Percentiles rank a stretch among this genome's conserved stretches.
Evolutionary conservation across 768 basidiomycete genomes (phyloP).

Genomic region (Trametes cingulata): DNA sequence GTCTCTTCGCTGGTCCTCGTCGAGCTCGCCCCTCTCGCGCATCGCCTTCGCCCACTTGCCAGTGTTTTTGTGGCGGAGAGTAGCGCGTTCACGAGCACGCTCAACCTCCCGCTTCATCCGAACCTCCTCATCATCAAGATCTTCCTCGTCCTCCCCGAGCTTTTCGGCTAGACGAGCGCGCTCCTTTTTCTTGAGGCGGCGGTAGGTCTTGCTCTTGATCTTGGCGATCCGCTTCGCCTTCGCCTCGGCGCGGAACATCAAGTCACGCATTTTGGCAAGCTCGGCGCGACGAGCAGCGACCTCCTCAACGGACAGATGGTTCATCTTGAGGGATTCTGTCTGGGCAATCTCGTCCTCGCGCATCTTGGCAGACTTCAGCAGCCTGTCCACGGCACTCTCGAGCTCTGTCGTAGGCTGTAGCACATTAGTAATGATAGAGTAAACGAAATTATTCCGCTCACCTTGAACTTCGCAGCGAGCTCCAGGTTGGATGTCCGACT

Average conservation of each 20-base stretch:
- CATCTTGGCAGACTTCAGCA: conserved; percentile 80
- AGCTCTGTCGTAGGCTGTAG: conserved; percentile 77
- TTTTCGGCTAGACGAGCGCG: conserved; percentile 56
- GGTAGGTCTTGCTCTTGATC: conserved; percentile 95
- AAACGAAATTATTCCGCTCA: conserved; percentile 30
- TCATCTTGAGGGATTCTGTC: conserved; percentile 82
- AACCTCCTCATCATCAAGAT: conserved; percentile 48
- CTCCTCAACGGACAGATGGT: conserved; percentile 83
- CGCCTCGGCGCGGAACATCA: conserved; percentile 90
- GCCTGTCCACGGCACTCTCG: conserved; percentile 79
- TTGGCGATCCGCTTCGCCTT: conserved; percentile 89
- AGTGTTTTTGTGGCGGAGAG: conserved; percentile 82
- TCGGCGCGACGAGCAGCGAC: conserved; percentile 79
- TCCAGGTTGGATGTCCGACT: conserved; percentile 69
- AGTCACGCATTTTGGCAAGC: conserved; percentile 85
- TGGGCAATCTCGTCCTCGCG: conserved; percentile 77
- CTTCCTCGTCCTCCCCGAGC: conserved; percentile 54
- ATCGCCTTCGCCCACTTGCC: conserved; percentile 87
- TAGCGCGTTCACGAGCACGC: conserved; percentile 87
- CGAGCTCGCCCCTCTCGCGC: conserved; percentile 67
- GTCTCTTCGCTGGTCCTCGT: conserved; percentile 60
- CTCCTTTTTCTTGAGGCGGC: conserved; percentile 80
- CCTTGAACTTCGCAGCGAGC: conserved; percentile 84
- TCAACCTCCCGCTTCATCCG: conserved; percentile 72
- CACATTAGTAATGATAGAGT: neutral